phyloP scores from a whole-genome alignment of 2,329 filamentous ascomycete genomes.

The Acephala macrosclerotiorum region DNA sequence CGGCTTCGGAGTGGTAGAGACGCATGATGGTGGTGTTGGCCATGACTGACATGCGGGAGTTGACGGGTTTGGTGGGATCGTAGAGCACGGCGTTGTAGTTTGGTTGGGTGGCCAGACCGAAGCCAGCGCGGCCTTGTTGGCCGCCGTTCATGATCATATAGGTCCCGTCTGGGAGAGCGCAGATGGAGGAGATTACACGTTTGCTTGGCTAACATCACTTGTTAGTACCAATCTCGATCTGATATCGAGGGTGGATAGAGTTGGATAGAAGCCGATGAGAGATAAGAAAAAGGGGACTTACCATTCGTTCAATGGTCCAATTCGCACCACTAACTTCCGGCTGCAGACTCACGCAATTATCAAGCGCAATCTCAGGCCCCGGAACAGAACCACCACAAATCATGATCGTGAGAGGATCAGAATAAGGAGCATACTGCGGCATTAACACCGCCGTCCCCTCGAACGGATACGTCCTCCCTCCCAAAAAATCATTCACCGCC shows the following conservation, averaged over 20 bases:
- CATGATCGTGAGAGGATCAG: slow-evolving; percentile 63
- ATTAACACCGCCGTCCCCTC: slow-evolving; percentile 69
- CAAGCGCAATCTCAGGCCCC: slow-evolving; percentile 60
- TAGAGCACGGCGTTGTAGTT: slow-evolving; percentile 70
- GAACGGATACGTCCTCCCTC: slow-evolving; percentile 71
- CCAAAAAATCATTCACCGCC: slow-evolving; percentile 63
- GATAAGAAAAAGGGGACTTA: slow-evolving; percentile 13
- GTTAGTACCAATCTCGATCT: background rate
- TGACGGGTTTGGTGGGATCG: slow-evolving; percentile 61
- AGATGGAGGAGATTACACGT: slow-evolving; percentile 69
- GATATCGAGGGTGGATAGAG: background rate
- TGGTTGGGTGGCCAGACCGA: slow-evolving; percentile 63
- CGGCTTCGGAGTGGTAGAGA: slow-evolving; percentile 70
- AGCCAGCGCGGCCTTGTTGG: slow-evolving; percentile 65
- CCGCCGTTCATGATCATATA: slow-evolving; percentile 70
- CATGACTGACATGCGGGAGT: slow-evolving; percentile 66
- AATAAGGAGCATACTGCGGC: slow-evolving; percentile 69
- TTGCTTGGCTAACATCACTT: slow-evolving; percentile 57
- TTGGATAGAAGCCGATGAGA: too few species aligned
- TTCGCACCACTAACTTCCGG: slow-evolving; percentile 61
- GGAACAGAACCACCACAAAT: slow-evolving; percentile 70
- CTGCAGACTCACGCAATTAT: slow-evolving; percentile 70
- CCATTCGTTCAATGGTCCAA: slow-evolving; percentile 72
- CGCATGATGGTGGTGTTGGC: slow-evolving; percentile 69
- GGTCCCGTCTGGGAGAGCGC: slow-evolving; percentile 69